Evolutionary conservation across 768 basidiomycete genomes (phyloP).

Genomic region (Boletus bicolor): DNA sequence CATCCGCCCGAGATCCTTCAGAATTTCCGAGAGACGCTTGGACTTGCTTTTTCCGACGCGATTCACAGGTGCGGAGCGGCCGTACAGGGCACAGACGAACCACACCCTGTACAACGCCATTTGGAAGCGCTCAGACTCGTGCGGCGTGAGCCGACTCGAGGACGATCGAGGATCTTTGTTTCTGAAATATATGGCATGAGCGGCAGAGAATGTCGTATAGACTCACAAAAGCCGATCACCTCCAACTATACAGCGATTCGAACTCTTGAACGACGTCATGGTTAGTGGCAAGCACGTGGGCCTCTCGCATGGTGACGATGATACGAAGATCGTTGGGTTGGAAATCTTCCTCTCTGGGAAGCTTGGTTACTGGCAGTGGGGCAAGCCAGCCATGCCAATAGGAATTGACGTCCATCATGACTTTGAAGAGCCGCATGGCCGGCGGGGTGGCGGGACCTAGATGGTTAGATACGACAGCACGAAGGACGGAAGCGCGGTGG

Average conservation of each 20-base stretch:
- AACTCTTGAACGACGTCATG: slow-evolving; percentile 16
- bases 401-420: slow-evolving; percentile 8
- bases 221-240: slow-evolving; percentile 7
- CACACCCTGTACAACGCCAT: slow-evolving; percentile 30
- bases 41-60: slow-evolving; percentile 8
- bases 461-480: slow-evolving; percentile 15
- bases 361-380: slow-evolving; percentile 4
- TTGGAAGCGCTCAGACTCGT: slow-evolving; percentile 34
- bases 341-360: slow-evolving; percentile 14
- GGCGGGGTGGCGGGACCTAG: slow-evolving; percentile 5
- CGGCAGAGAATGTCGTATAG: neutral
- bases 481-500: slow-evolving; percentile 10
- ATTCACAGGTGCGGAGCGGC: slow-evolving; percentile 10
- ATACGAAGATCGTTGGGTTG: neutral
- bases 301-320: slow-evolving; percentile 10
- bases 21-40: slow-evolving; percentile 2
- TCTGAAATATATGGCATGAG: slow-evolving; percentile 22
- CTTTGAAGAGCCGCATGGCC: slow-evolving; percentile 18
- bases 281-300: slow-evolving; percentile 12
- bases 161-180: slow-evolving; percentile 36
- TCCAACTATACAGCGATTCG: slow-evolving; percentile 20
- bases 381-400: slow-evolving; percentile 20
- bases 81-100: slow-evolving; percentile 18
- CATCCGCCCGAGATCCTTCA: neutral
- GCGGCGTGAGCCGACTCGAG: slow-evolving; percentile 27